Conservation (phyloP, 169 alveolate species). For the Eimeria necatrix region DNA sequence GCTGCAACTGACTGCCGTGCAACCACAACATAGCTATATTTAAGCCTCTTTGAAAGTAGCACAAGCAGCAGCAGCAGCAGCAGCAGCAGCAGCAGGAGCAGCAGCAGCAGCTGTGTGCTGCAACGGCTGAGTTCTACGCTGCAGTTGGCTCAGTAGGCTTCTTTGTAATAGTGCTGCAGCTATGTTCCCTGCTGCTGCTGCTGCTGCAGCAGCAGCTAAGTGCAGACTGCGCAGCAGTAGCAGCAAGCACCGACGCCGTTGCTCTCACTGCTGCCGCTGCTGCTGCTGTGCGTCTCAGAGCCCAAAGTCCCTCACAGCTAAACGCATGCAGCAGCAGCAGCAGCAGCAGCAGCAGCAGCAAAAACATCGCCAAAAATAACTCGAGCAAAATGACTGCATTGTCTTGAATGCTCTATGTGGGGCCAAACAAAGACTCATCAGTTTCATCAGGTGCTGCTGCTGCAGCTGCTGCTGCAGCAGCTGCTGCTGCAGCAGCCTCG, state of each 20-base stretch:
- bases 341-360: constrained; percentile 22
- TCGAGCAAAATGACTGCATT: background rate
- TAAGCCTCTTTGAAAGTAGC: background rate
- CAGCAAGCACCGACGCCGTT: background rate
- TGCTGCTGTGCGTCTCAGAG: constrained; percentile 2
- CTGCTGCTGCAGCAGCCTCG: background rate
- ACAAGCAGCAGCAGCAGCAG: constrained; percentile 45
- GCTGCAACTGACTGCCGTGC: background rate
- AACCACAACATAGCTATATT: background rate
- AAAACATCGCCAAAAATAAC: background rate
- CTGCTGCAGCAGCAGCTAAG: background rate
- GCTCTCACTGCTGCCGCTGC: background rate
- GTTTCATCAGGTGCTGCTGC: constrained; percentile 20
- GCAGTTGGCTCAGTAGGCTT: background rate
- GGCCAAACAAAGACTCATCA: constrained; percentile 2
- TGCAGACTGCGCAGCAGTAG: background rate
- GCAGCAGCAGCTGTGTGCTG: background rate
- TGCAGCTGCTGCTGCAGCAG: constrained; percentile 32
- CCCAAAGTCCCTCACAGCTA: background rate
- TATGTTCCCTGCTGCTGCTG: background rate
- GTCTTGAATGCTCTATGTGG: background rate
- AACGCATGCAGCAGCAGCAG: constrained; percentile 18
- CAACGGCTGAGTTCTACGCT: background rate
- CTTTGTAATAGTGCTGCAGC: background rate
- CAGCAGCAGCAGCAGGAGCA: background rate